phyloP scores from a whole-genome alignment of 768 basidiomycete genomes.

The Neoboletus magnificus region DNA sequence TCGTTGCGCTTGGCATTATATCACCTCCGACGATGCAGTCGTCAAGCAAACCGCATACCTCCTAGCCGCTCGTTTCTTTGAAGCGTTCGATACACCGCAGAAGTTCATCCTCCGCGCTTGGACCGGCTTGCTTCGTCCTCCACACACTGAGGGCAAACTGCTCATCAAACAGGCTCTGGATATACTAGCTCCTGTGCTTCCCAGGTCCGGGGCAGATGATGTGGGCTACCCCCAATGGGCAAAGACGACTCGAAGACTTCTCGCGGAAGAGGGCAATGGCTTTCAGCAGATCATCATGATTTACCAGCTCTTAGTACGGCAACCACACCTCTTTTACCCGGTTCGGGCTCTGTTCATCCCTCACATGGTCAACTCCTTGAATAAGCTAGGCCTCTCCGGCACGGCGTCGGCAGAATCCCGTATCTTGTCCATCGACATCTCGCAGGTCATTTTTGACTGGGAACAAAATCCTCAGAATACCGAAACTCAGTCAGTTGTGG shows the following conservation, averaged over 20 bases:
- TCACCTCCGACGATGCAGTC: slow-evolving; percentile 80
- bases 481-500: slow-evolving; percentile 23
- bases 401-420: slow-evolving; percentile 75
- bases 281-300: slow-evolving; percentile 70
- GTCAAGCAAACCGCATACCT: slow-evolving; percentile 93
- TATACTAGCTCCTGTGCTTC: slow-evolving; percentile 79
- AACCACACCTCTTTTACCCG: slow-evolving; percentile 87
- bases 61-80: slow-evolving; percentile 88
- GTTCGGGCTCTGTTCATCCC: slow-evolving; percentile 91
- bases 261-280: slow-evolving; percentile 82
- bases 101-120: slow-evolving; percentile 92
- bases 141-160: slow-evolving; percentile 71
- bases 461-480: slow-evolving; percentile 59
- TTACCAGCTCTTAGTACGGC: slow-evolving; percentile 90
- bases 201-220: slow-evolving; percentile 55
- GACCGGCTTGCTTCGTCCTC: slow-evolving; percentile 82
- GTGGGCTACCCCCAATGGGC: slow-evolving; percentile 78
- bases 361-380: slow-evolving; percentile 87
- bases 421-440: slow-evolving; percentile 82
- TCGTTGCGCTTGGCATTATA: slow-evolving; percentile 88
- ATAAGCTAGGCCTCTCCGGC: slow-evolving; percentile 79
- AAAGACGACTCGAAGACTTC: slow-evolving; percentile 73
- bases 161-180: slow-evolving; percentile 84
- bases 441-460: slow-evolving; percentile 93
- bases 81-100: slow-evolving; percentile 79